Conservation (phyloP, 2,329 filamentous ascomycete species). For the Rutstroemia sp. region DNA sequence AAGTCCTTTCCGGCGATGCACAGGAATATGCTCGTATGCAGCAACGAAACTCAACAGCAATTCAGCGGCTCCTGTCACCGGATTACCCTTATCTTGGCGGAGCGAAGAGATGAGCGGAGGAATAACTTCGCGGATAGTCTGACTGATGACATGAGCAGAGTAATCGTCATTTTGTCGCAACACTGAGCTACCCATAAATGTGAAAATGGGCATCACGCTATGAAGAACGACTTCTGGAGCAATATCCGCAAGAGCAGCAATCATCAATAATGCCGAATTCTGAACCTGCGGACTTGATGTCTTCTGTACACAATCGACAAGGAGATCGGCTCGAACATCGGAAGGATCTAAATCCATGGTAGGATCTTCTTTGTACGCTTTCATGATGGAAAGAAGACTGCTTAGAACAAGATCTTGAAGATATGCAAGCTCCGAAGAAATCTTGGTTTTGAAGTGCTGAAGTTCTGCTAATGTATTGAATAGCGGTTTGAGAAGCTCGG, state of each 20-base stretch:
- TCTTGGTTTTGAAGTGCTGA: slow-evolving; percentile 72
- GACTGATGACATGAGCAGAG: slow-evolving; percentile 90
- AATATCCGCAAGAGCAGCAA: slow-evolving; percentile 78
- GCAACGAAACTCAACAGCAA: slow-evolving; percentile 93
- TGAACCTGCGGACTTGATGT: slow-evolving; percentile 90
- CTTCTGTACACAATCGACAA: slow-evolving; percentile 90
- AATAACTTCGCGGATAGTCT: slow-evolving; percentile 89
- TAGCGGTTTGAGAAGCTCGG: slow-evolving; percentile 67
- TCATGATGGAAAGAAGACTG: slow-evolving; percentile 77
- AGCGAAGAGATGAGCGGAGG: slow-evolving; percentile 84
- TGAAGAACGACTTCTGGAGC: slow-evolving; percentile 89
- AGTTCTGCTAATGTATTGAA: slow-evolving; percentile 84
- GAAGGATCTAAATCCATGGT: slow-evolving; percentile 65
- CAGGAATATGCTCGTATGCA: slow-evolving; percentile 91
- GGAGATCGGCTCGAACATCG: slow-evolving; percentile 76
- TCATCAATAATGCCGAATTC: slow-evolving; percentile 79
- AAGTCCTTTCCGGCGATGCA: slow-evolving; percentile 72
- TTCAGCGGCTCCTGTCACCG: slow-evolving; percentile 77
- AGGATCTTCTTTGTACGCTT: slow-evolving; percentile 58
- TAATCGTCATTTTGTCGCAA: slow-evolving; percentile 93
- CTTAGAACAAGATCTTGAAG: slow-evolving; percentile 78
- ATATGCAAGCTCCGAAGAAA: slow-evolving; percentile 83
- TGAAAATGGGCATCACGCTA: slow-evolving; percentile 98
- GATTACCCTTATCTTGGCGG: slow-evolving; percentile 68
- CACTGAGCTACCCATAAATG: slow-evolving; percentile 90